Conservation (phyloP, 768 basidiomycete species). For the Aureoboletus auriporus region DNA sequence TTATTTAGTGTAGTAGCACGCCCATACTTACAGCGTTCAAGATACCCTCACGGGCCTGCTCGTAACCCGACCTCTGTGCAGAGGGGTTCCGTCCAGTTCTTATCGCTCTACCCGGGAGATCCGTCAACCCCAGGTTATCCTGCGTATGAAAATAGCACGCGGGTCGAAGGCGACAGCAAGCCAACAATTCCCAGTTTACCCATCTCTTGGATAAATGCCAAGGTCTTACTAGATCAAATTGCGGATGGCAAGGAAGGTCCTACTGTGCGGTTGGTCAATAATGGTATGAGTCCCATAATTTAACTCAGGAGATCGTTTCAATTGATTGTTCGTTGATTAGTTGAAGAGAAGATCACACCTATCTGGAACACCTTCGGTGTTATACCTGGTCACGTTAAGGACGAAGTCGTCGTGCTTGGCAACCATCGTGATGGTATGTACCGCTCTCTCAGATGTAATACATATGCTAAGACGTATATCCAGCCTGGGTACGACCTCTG, state of each 20-base stretch:
- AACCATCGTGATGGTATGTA: constrained; percentile 81
- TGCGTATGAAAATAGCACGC: constrained; percentile 76
- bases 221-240: constrained; percentile 52
- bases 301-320: neutral
- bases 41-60: constrained; percentile 76
- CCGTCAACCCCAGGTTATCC: constrained; percentile 88
- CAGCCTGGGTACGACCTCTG: constrained; percentile 20
- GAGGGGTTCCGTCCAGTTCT: constrained; percentile 77
- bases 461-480: constrained; percentile 5
- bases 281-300: constrained; percentile 34
- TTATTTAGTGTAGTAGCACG: neutral
- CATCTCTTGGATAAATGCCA: constrained; percentile 82
- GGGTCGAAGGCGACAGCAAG: constrained; percentile 56
- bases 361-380: constrained; percentile 90
- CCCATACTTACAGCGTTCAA: neutral
- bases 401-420: constrained; percentile 85
- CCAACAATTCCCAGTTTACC: constrained; percentile 86
- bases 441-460: neutral
- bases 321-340: constrained; percentile 30
- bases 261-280: constrained; percentile 50
- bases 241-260: constrained; percentile 34
- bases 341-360: constrained; percentile 77
- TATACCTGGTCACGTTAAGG: constrained; percentile 78
- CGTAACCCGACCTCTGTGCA: constrained; percentile 81
- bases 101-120: constrained; percentile 67